These are phyloP conservation scores for Phyllosticta capitalensis DNA, from an alignment of 2,329 filamentous ascomycete genomes.

Conservation along the genomic window DNA sequence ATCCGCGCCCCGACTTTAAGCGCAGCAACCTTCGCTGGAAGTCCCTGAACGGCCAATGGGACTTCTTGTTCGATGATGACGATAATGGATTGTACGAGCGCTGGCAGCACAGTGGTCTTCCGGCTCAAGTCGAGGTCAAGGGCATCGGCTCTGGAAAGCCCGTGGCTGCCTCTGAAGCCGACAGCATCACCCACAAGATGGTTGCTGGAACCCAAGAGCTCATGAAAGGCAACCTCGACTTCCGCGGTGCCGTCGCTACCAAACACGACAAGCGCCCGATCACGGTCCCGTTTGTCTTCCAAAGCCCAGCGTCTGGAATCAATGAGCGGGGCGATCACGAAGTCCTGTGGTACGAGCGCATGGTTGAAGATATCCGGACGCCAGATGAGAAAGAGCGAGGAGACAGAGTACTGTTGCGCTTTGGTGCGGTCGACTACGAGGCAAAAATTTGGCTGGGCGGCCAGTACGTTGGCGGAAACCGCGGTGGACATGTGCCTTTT, in stretches of 20 bases:
- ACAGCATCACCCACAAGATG: constrained; percentile 38
- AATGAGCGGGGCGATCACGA: constrained; percentile 54
- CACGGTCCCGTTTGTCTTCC: constrained; percentile 56
- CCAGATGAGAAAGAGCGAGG: constrained; percentile 31
- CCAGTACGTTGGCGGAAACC: constrained; percentile 43
- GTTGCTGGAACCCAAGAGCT: constrained; percentile 40
- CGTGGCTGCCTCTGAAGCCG: constrained; percentile 18
- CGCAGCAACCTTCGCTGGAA: constrained; percentile 48
- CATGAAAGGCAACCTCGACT: constrained; percentile 36
- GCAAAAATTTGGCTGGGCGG: constrained; percentile 50
- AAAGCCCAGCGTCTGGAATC: constrained; percentile 54
- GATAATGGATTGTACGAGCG: constrained; percentile 44
- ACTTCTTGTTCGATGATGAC: constrained; percentile 56
- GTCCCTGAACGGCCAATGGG: constrained; percentile 54
- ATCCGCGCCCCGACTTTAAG: constrained; percentile 58
- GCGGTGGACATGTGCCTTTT: constrained; percentile 51
- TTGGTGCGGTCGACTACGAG: constrained; percentile 54
- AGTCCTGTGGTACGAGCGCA: constrained; percentile 56
- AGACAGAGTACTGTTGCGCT: constrained; percentile 41
- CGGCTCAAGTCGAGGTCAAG: constrained; percentile 30
- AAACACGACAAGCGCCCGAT: constrained; percentile 44
- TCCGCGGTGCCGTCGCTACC: constrained; percentile 19
- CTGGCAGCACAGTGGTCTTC: constrained; percentile 48
- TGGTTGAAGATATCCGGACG: constrained; percentile 41
- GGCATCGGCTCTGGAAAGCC: constrained; percentile 10